Evolutionary conservation across 148 eudicot genomes (phyloP), one percentile per base, ranked within the genome.

Genomic region (Gaultheria prostrata): DNA sequence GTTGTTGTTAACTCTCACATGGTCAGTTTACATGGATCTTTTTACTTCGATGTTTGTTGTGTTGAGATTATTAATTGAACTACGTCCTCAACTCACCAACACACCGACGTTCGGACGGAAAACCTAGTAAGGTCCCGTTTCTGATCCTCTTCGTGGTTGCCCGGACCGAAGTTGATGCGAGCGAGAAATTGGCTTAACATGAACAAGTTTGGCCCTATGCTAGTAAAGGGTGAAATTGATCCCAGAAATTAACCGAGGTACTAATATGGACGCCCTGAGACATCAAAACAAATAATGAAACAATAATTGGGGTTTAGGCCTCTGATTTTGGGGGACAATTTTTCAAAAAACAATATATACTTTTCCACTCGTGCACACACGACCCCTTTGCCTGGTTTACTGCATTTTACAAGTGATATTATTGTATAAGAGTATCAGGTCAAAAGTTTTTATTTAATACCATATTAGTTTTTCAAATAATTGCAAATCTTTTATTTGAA

Each of bases 281-380:
- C 2, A 8, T 59, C 28, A 24, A 0, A 63, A 63, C 24, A 63
- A 8, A 1, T 48, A 63, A 61, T n/a, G 43, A 39, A 61, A n/a
- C 12, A 61, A 63, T 10, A 4, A 63, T 63, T 9, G 26, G 67
- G 67, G 4, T 10, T 10, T 63, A 73, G 48, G 18, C 56, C 74
- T 82, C 78, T 72, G 39, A 70, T 77, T 78, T 59, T 33, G 8
- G 78, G 85, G 78, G 33, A 82, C 33, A 53, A 70, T 69, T 30
- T 11, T 28, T 3, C 43, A 28, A 4, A 26, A 20, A 12, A 11
- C 6, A 69, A 69, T 26, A 14, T 30, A 4, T 32, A 70, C 74
- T 32, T 70, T 70, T 32, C 39, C 74, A 30, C 21, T 32, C 74
- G 70, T 63, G 70, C 70, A 24, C 70, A 24, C 70, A 63, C 70